Percentiles rank a stretch among this genome's conserved stretches.
Conservation (phyloP, 768 basidiomycete species). For the Mycena alexandri region DNA sequence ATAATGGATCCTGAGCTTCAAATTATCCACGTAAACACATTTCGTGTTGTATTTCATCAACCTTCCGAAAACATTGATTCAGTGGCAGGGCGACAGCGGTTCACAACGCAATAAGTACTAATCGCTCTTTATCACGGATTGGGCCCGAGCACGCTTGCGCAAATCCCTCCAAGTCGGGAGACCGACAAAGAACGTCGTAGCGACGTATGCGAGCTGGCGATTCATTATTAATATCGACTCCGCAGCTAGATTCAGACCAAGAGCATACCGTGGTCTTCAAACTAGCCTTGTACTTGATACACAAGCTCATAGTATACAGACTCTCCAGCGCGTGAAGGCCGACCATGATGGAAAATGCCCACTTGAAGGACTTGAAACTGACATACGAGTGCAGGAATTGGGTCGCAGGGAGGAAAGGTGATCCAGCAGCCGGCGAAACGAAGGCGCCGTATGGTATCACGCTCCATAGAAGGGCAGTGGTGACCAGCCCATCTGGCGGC, state of each 20-base stretch:
- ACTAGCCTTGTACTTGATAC: constrained; percentile 56
- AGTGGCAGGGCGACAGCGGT: too few relatives aligned
- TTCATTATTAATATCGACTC: not conserved
- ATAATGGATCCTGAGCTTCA: too few relatives aligned
- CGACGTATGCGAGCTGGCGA: constrained; percentile 63
- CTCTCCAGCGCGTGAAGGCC: constrained; percentile 60
- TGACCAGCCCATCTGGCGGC: constrained; percentile 47
- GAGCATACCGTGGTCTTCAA: constrained; percentile 54
- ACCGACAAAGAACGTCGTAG: constrained; percentile 64
- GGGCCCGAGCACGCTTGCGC: constrained; percentile 72
- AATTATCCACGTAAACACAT: too few relatives aligned
- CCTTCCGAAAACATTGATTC: not conserved
- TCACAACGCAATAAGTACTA: constrained; percentile 45
- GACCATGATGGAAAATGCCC: constrained; percentile 49
- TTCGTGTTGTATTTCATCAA: too few relatives aligned
- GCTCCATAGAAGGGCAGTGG: constrained; percentile 39
- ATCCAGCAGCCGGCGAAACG: constrained; percentile 38
- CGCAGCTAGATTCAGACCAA: not conserved
- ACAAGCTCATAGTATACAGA: constrained; percentile 61
- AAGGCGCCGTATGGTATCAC: constrained; percentile 49
- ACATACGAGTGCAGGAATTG: constrained; percentile 46
- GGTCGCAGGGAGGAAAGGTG: constrained; percentile 50
- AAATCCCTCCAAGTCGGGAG: constrained; percentile 67
- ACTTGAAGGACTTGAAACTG: constrained; percentile 46
- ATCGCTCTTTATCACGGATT: constrained; percentile 84